Conservation (phyloP, 768 basidiomycete species). For the Boletus vermiculosoides region DNA sequence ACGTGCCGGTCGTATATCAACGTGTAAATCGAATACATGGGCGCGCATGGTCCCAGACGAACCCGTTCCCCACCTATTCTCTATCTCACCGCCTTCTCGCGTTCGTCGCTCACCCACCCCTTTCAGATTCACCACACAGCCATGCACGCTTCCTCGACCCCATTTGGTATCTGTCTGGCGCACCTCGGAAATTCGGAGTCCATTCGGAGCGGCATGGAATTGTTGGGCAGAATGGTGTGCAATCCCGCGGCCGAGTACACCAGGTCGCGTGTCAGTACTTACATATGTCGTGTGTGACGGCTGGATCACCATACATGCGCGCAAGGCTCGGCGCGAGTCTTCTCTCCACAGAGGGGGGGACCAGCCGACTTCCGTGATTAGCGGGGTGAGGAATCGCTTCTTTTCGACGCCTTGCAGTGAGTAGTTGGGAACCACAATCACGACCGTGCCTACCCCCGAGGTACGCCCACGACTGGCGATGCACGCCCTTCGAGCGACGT, state of each 20-base stretch:
- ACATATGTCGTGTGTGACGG: background rate
- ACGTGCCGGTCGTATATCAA: too few relatives aligned
- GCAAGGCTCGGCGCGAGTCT: slow-evolving; percentile 12
- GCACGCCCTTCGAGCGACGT: slow-evolving; percentile 11
- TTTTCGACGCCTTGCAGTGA: slow-evolving; percentile 60
- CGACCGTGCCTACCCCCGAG: slow-evolving; percentile 15
- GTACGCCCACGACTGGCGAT: slow-evolving; percentile 3
- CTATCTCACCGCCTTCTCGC: too few relatives aligned
- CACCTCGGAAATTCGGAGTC: slow-evolving; percentile 54
- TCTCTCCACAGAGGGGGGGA: too few relatives aligned
- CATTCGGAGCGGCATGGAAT: slow-evolving; percentile 63
- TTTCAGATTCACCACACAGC: too few relatives aligned
- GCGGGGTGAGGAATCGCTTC: slow-evolving; percentile 38
- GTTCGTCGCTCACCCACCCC: too few relatives aligned
- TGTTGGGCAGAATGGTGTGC: slow-evolving; percentile 47
- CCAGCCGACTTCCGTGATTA: slow-evolving; percentile 21
- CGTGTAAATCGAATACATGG: too few relatives aligned
- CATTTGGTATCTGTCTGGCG: slow-evolving; percentile 40
- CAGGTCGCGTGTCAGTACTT: slow-evolving; percentile 30
- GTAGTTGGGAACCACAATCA: slow-evolving; percentile 11
- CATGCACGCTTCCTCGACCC: slow-evolving; percentile 24
- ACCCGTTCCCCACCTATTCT: too few relatives aligned
- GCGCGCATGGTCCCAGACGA: too few relatives aligned
- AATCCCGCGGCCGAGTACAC: slow-evolving; percentile 42
- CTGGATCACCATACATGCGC: slow-evolving; percentile 7